Conservation (phyloP, 2,329 filamentous ascomycete genomes). For the Alternaria sp. region DNA sequence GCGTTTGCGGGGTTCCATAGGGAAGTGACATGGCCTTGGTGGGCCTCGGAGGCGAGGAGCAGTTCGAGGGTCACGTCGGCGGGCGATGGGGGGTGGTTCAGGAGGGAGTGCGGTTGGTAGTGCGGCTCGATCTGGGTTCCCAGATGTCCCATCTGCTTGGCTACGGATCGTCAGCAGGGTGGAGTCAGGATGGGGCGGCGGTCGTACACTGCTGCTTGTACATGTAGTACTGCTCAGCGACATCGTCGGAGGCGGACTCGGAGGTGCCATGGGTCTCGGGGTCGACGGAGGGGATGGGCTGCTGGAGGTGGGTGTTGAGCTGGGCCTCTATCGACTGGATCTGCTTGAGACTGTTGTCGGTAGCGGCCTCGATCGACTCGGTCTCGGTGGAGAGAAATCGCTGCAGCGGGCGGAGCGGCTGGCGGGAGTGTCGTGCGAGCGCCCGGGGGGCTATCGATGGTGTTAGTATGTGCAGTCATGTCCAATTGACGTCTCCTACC, state of each 20-base stretch:
- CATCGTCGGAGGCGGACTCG: conserved; percentile 17
- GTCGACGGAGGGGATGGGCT: conserved; percentile 26
- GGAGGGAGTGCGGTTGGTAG: conserved; percentile 71
- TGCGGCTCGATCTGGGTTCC: conserved; percentile 53
- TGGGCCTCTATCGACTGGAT: conserved; percentile 43
- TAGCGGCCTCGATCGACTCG: conserved; percentile 41
- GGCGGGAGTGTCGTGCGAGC: conserved; percentile 33
- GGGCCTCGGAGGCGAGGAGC: conserved; percentile 61
- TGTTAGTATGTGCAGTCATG: background rate
- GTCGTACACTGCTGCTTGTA: conserved; percentile 50
- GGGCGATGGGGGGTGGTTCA: conserved; percentile 75
- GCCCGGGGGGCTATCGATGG: conserved; percentile 45
- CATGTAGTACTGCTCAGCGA: conserved; percentile 52
- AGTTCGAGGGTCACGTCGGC: conserved; percentile 88
- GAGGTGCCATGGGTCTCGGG: conserved; percentile 25
- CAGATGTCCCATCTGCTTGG: conserved; percentile 44
- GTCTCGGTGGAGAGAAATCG: conserved; percentile 42
- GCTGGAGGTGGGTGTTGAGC: conserved; percentile 33
- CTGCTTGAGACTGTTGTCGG: conserved; percentile 38
- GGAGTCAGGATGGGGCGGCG: background rate
- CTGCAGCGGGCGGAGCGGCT: conserved; percentile 22
- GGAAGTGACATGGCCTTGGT: conserved; percentile 84
- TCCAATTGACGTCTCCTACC: conserved; percentile 28
- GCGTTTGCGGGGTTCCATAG: conserved; percentile 95
- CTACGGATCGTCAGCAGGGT: conserved; percentile 27